phyloP scores from a whole-genome alignment of 2,329 filamentous ascomycete genomes.

The Gaeumannomyces sp. region DNA sequence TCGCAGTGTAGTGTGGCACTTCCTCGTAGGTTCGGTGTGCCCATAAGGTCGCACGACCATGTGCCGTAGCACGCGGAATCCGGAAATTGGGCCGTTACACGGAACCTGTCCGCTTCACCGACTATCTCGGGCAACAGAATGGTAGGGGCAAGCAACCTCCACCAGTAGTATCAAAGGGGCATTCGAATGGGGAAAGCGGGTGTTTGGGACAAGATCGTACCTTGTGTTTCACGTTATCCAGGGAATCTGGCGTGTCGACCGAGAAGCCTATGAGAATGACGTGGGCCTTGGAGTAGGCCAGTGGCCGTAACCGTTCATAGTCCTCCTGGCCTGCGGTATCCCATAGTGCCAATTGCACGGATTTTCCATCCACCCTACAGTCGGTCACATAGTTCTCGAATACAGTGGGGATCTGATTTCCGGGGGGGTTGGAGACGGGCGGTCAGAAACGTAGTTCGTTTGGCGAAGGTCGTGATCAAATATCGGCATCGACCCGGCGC shows the following conservation, averaged over 20 bases:
- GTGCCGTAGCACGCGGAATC: not conserved
- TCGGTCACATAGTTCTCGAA: slow-evolving; percentile 99
- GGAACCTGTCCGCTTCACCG: not conserved
- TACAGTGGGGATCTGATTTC: slow-evolving; percentile 76
- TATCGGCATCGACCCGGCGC: not conserved
- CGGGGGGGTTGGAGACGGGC: slow-evolving; percentile 1
- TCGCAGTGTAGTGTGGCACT: not conserved
- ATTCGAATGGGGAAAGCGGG: not conserved
- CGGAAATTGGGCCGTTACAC: slow-evolving; percentile 9
- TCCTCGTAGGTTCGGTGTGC: not conserved
- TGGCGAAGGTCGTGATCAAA: not conserved
- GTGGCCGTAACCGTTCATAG: slow-evolving; percentile 87
- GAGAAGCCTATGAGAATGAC: slow-evolving; percentile 96
- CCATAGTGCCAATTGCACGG: slow-evolving; percentile 96
- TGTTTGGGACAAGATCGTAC: slow-evolving; percentile 35
- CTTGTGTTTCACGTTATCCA: slow-evolving; percentile 98
- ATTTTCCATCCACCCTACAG: slow-evolving; percentile 95
- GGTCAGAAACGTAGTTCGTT: not conserved
- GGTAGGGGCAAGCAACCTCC: not conserved
- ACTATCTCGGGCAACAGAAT: not conserved
- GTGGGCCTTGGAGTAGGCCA: slow-evolving; percentile 96
- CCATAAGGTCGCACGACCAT: not conserved
- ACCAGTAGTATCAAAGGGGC: not conserved
- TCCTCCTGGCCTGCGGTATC: slow-evolving; percentile 99
- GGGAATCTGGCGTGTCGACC: slow-evolving; percentile 87